Conservation (phyloP, 1,139 yeast species). For the Saccharomyces hybrid region DNA sequence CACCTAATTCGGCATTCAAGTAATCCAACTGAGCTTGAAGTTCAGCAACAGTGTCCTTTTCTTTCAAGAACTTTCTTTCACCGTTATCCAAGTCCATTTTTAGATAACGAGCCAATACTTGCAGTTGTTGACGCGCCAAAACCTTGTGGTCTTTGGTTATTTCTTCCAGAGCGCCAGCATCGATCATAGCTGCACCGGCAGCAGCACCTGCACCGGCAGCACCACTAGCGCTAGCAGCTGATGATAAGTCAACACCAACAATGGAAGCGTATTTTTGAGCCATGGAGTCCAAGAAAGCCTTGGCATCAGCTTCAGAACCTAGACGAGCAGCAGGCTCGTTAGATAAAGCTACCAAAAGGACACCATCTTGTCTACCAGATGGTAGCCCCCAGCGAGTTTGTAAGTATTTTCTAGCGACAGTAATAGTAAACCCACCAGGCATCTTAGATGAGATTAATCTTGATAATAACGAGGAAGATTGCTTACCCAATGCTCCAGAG, state of each 20-base stretch:
- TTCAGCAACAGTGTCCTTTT: slow-evolving; percentile 76
- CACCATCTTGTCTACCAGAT: slow-evolving; percentile 89
- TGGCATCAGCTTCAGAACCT: slow-evolving; percentile 81
- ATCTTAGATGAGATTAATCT: slow-evolving; percentile 92
- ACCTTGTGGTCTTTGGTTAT: slow-evolving; percentile 82
- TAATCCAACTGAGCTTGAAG: slow-evolving; percentile 87
- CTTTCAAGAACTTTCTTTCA: slow-evolving; percentile 76
- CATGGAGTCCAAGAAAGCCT: slow-evolving; percentile 71
- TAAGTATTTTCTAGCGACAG: slow-evolving; percentile 84
- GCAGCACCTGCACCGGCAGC: slow-evolving; percentile 48
- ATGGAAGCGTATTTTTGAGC: slow-evolving; percentile 80
- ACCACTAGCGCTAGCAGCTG: slow-evolving; percentile 53
- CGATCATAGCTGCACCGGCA: slow-evolving; percentile 83
- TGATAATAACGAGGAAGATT: slow-evolving; percentile 79
- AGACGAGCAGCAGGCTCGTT: slow-evolving; percentile 88
- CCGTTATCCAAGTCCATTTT: slow-evolving; percentile 88
- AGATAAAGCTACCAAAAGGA: slow-evolving; percentile 72
- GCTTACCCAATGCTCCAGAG: slow-evolving; percentile 85
- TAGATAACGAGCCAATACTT: slow-evolving; percentile 89
- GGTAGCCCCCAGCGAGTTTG: slow-evolving; percentile 89
- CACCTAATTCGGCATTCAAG: slow-evolving; percentile 94
- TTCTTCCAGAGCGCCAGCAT: slow-evolving; percentile 94
- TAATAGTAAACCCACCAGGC: slow-evolving; percentile 98
- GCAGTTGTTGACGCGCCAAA: slow-evolving; percentile 91
- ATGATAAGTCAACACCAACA: slow-evolving; percentile 63